Base-by-base conservation (phyloP, 2,329 filamentous ascomycete species). In the Sporothrix schenckii region DNA sequence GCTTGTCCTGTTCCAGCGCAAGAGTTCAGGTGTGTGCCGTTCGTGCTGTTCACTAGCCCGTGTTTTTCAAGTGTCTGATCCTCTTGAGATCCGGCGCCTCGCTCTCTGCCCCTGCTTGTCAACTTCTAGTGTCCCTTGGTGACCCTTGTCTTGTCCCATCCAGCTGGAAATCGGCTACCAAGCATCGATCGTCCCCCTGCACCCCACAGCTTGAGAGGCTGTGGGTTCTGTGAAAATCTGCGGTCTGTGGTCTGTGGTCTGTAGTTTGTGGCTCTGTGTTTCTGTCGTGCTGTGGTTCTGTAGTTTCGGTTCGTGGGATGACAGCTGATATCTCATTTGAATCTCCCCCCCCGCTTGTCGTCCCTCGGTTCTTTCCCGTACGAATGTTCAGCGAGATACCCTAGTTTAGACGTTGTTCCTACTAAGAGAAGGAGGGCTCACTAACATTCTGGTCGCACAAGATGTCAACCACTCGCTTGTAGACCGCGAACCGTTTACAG, bases 401-500 rank as follows among this genome's bases (percentile, higher is more conserved):
- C 24, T 65, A 44, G 58, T 60, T 44, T 49, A 47, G 47, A 63
- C 39, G 58, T 27, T 47, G n/a, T 63, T 63, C 39, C 58, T 47
- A 47, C 58, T 63, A 63, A 14, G 14, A 39, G 39, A 27, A 47
- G 13, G 16, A 27, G 44, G 27, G 49, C 49, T 13, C 47, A 54
- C 49, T 34, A 49, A 21, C 65, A 30, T 27, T 53, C 24, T 24
- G 49, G 71, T 70, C 0, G 27, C 63, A 71, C 69, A 54, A 66
- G 50, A 68, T 58, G 67, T 61, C 68, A 71, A 69, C 70, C 66
- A 63, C 47, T 72, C 72, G 70, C 70, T 71, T 72, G 70, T 47
- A 70, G 68, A 61, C 68, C 30, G 70, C 72, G 70, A 72, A 24
- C 67, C 41, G 60, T 70, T 72, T 47, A 63, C 58, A 47, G 21